phyloP scores from a whole-genome alignment of 192 early-diverging fungal genomes.

The Mortierella alpina region DNA sequence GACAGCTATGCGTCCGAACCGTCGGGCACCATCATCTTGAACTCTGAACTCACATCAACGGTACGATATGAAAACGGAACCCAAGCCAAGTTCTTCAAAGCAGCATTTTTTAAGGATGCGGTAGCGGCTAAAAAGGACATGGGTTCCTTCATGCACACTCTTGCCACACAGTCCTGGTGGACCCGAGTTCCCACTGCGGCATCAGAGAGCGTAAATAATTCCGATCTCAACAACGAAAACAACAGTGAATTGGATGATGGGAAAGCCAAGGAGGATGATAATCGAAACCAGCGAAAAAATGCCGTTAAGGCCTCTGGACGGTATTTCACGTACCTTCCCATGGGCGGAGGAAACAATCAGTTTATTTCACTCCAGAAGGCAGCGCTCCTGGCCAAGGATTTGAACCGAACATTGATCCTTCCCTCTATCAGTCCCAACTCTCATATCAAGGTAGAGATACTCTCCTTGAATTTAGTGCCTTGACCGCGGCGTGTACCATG shows the following conservation, averaged over 20 bases:
- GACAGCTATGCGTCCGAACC: background rate
- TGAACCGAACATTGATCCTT: conserved; percentile 31
- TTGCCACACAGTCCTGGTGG: conserved; percentile 18
- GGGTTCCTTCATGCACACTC: conserved; percentile 34
- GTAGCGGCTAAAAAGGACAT: conserved; percentile 22
- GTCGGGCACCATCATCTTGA: background rate
- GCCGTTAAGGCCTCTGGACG: background rate
- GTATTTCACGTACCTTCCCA: conserved; percentile 27
- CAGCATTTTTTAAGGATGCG: conserved; percentile 17
- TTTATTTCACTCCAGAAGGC: conserved; percentile 35
- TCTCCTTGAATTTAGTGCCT: background rate
- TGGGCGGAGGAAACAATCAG: conserved; percentile 48
- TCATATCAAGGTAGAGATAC: conserved; percentile 16
- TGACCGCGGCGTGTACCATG: background rate
- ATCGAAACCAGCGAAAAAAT: background rate
- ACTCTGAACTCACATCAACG: conserved; percentile 15
- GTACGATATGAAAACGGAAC: conserved; percentile 14
- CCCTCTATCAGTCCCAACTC: conserved; percentile 40
- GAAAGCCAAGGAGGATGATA: conserved; percentile 16
- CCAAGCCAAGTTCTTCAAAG: conserved; percentile 20
- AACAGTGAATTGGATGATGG: conserved; percentile 10
- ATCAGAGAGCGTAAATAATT: background rate
- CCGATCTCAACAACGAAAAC: background rate
- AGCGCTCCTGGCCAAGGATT: conserved; percentile 38
- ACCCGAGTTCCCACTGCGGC: background rate